Conservation (phyloP, 2,329 filamentous ascomycete genomes). For the Fusarium subtropicale region DNA sequence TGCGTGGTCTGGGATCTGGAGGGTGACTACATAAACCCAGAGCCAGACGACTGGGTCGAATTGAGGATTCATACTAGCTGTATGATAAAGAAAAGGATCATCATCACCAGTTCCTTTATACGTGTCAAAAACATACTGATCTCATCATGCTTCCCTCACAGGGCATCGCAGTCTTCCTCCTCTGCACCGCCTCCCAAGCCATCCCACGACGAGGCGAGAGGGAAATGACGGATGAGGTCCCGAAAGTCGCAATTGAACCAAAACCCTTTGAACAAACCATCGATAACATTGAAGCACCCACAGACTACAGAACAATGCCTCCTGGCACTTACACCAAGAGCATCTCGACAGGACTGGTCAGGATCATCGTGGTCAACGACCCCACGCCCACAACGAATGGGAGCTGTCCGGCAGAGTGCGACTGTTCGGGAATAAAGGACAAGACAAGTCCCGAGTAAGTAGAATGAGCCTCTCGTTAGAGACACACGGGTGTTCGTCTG, state of each 20-base stretch:
- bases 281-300: neutral
- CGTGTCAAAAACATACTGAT: accelerated
- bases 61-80: neutral
- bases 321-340: constrained; percentile 44
- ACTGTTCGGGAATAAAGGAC: constrained; percentile 46
- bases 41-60: constrained; percentile 10
- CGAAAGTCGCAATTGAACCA: neutral
- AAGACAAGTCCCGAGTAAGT: constrained; percentile 45
- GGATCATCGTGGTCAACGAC: constrained; percentile 38
- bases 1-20: neutral
- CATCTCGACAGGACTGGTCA: constrained; percentile 21
- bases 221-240: neutral
- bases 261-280: neutral
- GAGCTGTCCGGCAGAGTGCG: constrained; percentile 39
- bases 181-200: neutral
- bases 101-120: accelerated
- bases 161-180: neutral
- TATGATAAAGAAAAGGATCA: neutral
- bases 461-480: neutral
- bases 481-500: neutral
- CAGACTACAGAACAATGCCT: constrained; percentile 44
- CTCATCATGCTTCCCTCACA: constrained; percentile 1
- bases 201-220: constrained; percentile 2
- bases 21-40: constrained; percentile 35
- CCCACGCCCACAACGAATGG: constrained; percentile 21